Evolutionary conservation across 1,139 yeast genomes (phyloP).

Genomic region (Pichia sp.): DNA sequence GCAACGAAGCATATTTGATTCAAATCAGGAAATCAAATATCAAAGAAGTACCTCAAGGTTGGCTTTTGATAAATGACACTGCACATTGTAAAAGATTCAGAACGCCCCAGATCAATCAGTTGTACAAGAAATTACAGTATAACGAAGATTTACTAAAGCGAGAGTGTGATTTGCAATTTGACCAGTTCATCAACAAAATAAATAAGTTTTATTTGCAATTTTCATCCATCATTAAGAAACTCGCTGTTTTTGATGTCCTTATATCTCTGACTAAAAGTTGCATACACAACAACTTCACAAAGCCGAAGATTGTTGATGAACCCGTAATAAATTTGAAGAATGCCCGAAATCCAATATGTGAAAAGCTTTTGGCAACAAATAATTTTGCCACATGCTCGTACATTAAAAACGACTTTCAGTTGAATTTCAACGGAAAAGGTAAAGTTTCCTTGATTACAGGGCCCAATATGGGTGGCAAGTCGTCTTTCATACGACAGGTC

Average conservation of each 20-base stretch:
- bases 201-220: slow-evolving; percentile 44
- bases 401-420: slow-evolving; percentile 62
- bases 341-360: slow-evolving; percentile 79
- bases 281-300: slow-evolving; percentile 35
- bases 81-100: slow-evolving; percentile 64
- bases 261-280: slow-evolving; percentile 60
- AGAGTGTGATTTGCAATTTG: slow-evolving; percentile 50
- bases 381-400: slow-evolving; percentile 28
- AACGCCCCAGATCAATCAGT: slow-evolving; percentile 45
- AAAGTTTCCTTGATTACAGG: slow-evolving; percentile 54
- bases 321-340: slow-evolving; percentile 45
- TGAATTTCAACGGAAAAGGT: slow-evolving; percentile 36
- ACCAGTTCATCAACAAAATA: slow-evolving; percentile 40
- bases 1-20: slow-evolving; percentile 60
- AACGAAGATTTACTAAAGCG: slow-evolving; percentile 51
- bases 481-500: slow-evolving; percentile 58
- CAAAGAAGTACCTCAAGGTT: slow-evolving; percentile 54
- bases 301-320: slow-evolving; percentile 48
- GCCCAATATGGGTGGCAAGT: slow-evolving; percentile 75
- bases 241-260: slow-evolving; percentile 68
- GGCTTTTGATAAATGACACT: slow-evolving; percentile 73
- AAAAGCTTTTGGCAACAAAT: slow-evolving; percentile 26
- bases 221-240: slow-evolving; percentile 37
- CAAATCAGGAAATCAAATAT: slow-evolving; percentile 61
- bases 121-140: slow-evolving; percentile 50